phyloP scores from a whole-genome alignment of 345 rosid species.

The Eucalyptus cloeziana region DNA sequence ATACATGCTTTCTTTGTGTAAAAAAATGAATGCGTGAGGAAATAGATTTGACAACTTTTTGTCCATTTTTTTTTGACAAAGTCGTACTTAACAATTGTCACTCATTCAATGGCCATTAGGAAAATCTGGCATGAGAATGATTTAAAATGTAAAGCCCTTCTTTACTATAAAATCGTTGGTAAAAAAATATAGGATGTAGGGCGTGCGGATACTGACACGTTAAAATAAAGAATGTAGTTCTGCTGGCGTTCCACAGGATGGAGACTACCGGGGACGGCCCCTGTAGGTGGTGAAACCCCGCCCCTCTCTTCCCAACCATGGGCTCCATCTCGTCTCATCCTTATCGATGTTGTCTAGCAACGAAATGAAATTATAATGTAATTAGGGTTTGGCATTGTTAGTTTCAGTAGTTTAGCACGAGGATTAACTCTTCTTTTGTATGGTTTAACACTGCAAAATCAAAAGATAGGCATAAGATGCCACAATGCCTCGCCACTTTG shows the following conservation, averaged over 20 bases:
- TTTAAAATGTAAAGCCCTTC: no score
- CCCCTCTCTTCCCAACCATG: no score
- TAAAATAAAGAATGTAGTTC: no score
- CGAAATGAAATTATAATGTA: not conserved
- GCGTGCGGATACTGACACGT: fast-evolving
- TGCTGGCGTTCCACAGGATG: fast-evolving
- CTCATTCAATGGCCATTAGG: fast-evolving
- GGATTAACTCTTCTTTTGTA: not conserved
- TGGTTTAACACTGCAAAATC: not conserved
- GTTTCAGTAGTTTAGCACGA: not conserved
- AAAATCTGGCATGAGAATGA: fast-evolving
- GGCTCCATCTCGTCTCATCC: not conserved
- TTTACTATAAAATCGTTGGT: no score
- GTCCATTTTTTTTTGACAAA: not conserved
- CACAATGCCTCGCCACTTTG: not conserved
- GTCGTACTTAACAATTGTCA: not conserved
- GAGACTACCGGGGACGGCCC: fast-evolving
- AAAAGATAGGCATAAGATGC: not conserved
- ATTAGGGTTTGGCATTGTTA: not conserved
- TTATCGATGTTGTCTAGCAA: not conserved
- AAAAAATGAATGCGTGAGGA: not conserved
- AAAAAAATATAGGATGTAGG: fast-evolving
- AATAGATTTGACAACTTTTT: not conserved
- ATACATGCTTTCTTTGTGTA: not conserved
- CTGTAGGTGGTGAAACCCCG: fast-evolving